Evolutionary conservation across 306 rosid species (phyloP).

Genomic region (Cercis canadensis): DNA sequence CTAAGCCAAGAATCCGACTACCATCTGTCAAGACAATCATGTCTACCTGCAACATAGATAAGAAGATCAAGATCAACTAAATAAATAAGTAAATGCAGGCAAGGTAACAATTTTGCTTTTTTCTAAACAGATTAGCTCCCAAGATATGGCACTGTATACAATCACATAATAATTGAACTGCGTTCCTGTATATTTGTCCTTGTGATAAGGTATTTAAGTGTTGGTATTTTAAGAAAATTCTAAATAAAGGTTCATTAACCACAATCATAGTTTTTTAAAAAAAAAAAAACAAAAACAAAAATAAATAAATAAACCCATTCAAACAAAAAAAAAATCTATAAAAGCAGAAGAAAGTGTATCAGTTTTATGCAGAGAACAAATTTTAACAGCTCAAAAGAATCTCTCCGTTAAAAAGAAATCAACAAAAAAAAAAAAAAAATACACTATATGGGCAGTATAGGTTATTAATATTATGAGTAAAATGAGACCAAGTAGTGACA

Average conservation of each 20-base stretch:
- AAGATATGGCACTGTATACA: neutral
- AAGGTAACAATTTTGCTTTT: constrained; percentile 9
- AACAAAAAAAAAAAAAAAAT: constrained; percentile 18
- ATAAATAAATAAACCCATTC: too few relatives aligned
- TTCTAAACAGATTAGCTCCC: constrained; percentile 1
- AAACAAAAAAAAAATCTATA: constrained; percentile 12
- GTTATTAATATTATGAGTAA: too few relatives aligned
- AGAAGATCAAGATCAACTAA: too few relatives aligned
- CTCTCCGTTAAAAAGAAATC: neutral
- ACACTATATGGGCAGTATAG: neutral
- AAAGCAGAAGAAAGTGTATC: neutral
- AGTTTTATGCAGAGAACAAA: constrained; percentile 9
- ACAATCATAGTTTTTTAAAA: neutral
- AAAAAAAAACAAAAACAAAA: too few relatives aligned
- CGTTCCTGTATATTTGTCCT: constrained; percentile 17
- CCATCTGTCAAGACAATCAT: constrained; percentile 73
- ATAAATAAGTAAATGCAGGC: constrained; percentile 10
- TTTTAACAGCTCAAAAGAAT: neutral
- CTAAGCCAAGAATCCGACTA: constrained; percentile 77
- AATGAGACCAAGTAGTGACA: too few relatives aligned
- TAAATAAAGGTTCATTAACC: neutral
- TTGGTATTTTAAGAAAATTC: constrained; percentile 1
- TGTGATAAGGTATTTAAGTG: neutral
- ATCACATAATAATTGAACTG: constrained; percentile 1
- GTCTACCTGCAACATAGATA: constrained; percentile 46